Evolutionary conservation across 2,329 filamentous ascomycete species (phyloP).

Genomic region (Cladophialophora carrionii): DNA sequence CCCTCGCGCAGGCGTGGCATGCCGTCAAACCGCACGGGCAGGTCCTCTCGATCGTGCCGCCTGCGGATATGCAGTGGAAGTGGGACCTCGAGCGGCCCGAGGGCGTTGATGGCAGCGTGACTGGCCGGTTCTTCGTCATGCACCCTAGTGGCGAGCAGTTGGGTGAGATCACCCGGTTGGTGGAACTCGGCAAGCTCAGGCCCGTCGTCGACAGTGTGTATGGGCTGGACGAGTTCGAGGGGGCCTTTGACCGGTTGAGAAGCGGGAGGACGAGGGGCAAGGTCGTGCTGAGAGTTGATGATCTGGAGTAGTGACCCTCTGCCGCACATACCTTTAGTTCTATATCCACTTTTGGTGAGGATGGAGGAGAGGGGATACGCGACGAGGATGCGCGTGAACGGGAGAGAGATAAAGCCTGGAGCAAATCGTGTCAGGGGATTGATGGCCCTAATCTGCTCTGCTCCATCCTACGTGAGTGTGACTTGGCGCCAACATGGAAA

Average conservation of each 20-base stretch:
- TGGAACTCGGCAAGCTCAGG: conserved; percentile 46
- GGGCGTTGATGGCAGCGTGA: conserved; percentile 39
- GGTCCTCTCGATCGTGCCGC: conserved; percentile 49
- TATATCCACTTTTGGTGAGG: background rate
- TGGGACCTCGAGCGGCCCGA: conserved; percentile 35
- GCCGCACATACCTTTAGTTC: background rate
- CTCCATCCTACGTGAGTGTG: background rate
- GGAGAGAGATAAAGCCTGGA: background rate
- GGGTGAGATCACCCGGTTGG: conserved; percentile 44
- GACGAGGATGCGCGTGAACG: background rate
- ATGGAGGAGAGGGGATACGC: background rate
- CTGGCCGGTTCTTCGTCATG: conserved; percentile 51
- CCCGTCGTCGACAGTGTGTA: conserved; percentile 50
- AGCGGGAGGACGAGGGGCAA: conserved; percentile 51
- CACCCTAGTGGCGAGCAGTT: conserved; percentile 44
- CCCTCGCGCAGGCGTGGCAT: conserved; percentile 51
- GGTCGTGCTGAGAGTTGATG: conserved; percentile 44
- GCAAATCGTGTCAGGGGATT: background rate
- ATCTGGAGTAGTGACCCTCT: conserved; percentile 1
- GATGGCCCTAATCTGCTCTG: background rate
- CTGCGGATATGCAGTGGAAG: conserved; percentile 43
- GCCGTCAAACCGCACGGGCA: conserved; percentile 45
- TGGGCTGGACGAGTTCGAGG: conserved; percentile 46
- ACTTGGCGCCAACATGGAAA: background rate
- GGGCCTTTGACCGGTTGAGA: conserved; percentile 48